Percentiles rank a stretch among this genome's conserved stretches.
phyloP scores from a whole-genome alignment of 192 early-diverging fungal genomes.

The Borealophlyctis nickersoniae region DNA sequence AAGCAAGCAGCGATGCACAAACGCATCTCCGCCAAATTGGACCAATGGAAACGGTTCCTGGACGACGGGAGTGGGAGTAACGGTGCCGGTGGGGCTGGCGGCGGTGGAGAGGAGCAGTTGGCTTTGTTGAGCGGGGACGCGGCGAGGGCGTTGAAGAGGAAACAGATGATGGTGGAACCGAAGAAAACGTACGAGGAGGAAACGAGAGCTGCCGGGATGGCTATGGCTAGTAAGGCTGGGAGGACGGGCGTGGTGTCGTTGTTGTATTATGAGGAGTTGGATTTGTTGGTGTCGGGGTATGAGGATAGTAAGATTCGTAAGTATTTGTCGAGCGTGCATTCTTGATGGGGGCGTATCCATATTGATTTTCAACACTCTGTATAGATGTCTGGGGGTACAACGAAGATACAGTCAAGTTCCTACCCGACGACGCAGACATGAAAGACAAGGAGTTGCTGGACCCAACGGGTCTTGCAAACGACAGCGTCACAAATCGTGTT shows the following conservation, averaged over 20 bases:
- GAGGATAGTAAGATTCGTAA: constrained; percentile 53
- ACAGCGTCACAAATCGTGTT: constrained; percentile 52
- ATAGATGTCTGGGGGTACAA: constrained; percentile 58
- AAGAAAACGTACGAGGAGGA: constrained; percentile 7
- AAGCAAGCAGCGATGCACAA: constrained; percentile 42
- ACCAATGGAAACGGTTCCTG: constrained; percentile 35
- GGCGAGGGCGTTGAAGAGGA: constrained; percentile 21
- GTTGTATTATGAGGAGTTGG: constrained; percentile 57
- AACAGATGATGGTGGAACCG: constrained; percentile 1
- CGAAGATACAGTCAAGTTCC: constrained; percentile 47
- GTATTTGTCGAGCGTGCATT: constrained; percentile 4
- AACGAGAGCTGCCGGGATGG: constrained; percentile 5
- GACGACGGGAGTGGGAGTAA: constrained; percentile 31
- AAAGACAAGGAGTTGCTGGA: constrained; percentile 24
- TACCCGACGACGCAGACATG: constrained; percentile 22
- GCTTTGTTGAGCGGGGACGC: constrained; percentile 38
- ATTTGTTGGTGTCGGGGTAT: constrained; percentile 51
- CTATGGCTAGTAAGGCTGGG: neutral
- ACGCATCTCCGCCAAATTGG: constrained; percentile 35
- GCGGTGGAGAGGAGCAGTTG: constrained; percentile 33
- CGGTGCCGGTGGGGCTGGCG: too few species aligned
- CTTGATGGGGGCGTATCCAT: neutral
- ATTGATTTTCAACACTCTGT: neutral
- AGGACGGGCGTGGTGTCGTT: constrained; percentile 40
- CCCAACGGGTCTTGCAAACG: constrained; percentile 13